These are phyloP conservation scores for Serpula lacrymans DNA, from an alignment of 768 basidiomycete species.

Conservation along the genomic window DNA sequence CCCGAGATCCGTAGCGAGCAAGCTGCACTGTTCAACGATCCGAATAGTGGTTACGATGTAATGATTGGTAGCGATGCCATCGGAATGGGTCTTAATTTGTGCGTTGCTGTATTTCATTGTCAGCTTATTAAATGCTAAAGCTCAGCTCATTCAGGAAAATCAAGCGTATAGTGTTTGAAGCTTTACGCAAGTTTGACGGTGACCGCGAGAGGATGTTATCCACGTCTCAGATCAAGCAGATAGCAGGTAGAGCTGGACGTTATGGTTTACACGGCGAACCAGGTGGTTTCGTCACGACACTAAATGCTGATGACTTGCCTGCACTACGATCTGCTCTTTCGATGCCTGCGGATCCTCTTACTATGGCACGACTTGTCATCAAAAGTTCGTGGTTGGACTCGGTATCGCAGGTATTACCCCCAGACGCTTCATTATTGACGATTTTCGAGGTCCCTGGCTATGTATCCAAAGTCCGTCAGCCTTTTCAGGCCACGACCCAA, in stretches of 20 bases:
- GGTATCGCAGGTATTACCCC: constrained; percentile 42
- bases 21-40: constrained; percentile 88
- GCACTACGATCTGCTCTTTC: constrained; percentile 55
- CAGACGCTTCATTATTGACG: constrained; percentile 33
- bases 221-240: constrained; percentile 84
- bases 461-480: constrained; percentile 41
- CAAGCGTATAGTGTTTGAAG: constrained; percentile 77
- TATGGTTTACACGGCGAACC: constrained; percentile 62
- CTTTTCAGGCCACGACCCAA: constrained; percentile 36
- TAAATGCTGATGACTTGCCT: constrained; percentile 60
- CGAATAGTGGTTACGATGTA: constrained; percentile 78
- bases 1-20: constrained; percentile 92
- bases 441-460: constrained; percentile 49
- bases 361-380: constrained; percentile 46
- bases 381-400: constrained; percentile 18
- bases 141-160: constrained; percentile 64
- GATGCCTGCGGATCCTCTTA: constrained; percentile 46
- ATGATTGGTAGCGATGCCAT: constrained; percentile 93
- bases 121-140: background rate
- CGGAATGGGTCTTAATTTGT: constrained; percentile 98
- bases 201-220: constrained; percentile 44
- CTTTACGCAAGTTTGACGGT: constrained; percentile 66
- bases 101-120: constrained; percentile 23
- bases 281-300: constrained; percentile 71
- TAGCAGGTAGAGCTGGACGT: constrained; percentile 91